Evolutionary conservation across 306 rosid species (phyloP).

Genomic region (Vigna unguiculata): DNA sequence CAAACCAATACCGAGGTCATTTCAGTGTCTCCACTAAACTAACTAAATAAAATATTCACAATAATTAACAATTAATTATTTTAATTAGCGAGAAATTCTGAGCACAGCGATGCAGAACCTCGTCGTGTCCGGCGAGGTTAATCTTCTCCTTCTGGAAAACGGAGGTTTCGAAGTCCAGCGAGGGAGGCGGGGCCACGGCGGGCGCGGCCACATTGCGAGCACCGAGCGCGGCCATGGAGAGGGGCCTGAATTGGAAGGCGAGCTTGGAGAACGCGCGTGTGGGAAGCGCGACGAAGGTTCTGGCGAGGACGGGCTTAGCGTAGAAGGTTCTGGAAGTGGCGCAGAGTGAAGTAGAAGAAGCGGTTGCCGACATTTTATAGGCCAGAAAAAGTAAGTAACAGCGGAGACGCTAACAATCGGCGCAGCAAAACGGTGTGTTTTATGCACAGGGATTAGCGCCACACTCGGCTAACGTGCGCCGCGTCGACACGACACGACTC

Average conservation of each 20-base stretch:
- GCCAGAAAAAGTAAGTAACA: neutral
- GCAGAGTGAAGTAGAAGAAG: conserved; percentile 49
- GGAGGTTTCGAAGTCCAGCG: conserved; percentile 79
- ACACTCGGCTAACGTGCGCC: conserved; percentile 36
- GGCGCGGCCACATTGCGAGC: conserved; percentile 79
- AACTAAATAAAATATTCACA: neutral
- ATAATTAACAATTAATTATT: no score
- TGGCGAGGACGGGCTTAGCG: conserved; percentile 6
- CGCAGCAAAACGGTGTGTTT: neutral
- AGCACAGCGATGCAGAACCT: conserved; percentile 50
- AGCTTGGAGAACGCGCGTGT: conserved; percentile 51
- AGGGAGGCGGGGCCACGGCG: conserved; percentile 43
- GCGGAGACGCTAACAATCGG: neutral
- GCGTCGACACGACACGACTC: neutral
- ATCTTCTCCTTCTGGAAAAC: conserved; percentile 86
- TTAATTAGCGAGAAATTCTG: neutral
- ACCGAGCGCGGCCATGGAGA: conserved; percentile 57
- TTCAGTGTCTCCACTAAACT: neutral
- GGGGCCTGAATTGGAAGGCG: conserved; percentile 30
- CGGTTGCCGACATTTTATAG: conserved; percentile 52
- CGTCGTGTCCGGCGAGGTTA: conserved; percentile 89
- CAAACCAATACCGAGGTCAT: neutral
- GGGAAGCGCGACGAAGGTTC: conserved; percentile 24
- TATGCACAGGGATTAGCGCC: neutral
- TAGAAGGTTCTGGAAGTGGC: conserved; percentile 49